These are phyloP conservation scores for Cyberlindnera euphorbiae DNA, from an alignment of 805 yeast genomes.

Conservation along the genomic window DNA sequence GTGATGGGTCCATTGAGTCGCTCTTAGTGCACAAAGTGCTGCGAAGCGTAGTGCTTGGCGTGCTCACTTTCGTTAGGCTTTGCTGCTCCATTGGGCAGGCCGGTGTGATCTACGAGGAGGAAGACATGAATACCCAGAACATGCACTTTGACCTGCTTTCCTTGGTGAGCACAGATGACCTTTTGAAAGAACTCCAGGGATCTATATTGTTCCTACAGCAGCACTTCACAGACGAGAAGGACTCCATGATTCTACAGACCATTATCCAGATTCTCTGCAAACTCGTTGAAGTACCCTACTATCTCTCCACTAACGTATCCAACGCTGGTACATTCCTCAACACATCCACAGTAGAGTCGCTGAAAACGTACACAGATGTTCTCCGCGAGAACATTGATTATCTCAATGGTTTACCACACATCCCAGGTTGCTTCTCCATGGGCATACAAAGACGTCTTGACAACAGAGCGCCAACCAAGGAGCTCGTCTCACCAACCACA, in stretches of 20 bases:
- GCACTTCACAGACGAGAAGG: conserved; percentile 17
- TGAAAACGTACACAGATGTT: conserved; percentile 6
- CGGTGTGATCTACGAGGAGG: conserved; percentile 69
- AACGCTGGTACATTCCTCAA: conserved; percentile 10
- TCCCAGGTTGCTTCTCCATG: conserved; percentile 39
- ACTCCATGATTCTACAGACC: conserved; percentile 18
- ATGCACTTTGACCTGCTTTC: conserved; percentile 48
- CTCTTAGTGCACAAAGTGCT: conserved; percentile 46
- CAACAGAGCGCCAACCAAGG: conserved; percentile 43
- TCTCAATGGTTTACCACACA: conserved; percentile 19
- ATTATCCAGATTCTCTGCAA: conserved; percentile 19
- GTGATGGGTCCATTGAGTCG: conserved; percentile 2
- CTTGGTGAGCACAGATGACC: conserved; percentile 19
- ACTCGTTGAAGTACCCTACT: conserved; percentile 20
- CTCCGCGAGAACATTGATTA: conserved; percentile 17
- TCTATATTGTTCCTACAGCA: conserved; percentile 31
- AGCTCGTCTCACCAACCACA: conserved; percentile 27
- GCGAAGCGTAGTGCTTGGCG: conserved; percentile 45
- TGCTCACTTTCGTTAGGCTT: conserved; percentile 49
- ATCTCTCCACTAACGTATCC: conserved; percentile 15
- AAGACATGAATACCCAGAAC: conserved; percentile 62
- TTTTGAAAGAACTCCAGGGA: conserved; percentile 27
- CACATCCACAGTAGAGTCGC: conserved; percentile 13
- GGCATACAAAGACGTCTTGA: conserved; percentile 44
- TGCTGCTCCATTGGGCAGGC: conserved; percentile 42